Percentiles rank a stretch among this genome's conserved stretches.
Conservation (phyloP, 192 early-diverging fungal genomes). For the Powellomyces hirtus region DNA sequence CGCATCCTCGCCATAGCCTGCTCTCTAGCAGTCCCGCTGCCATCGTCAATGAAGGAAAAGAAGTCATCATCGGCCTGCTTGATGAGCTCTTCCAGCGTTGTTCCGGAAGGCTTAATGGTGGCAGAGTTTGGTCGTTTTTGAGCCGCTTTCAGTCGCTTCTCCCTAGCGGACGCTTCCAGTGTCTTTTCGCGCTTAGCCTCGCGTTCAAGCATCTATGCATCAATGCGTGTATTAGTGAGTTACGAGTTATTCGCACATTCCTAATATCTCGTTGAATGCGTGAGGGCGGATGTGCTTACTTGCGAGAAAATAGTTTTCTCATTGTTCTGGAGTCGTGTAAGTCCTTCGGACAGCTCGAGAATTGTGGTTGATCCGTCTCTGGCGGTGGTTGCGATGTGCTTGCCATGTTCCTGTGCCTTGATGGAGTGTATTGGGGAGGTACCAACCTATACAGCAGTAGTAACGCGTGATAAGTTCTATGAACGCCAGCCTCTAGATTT, state of each 20-base stretch:
- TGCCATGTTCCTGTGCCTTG: conserved; percentile 62
- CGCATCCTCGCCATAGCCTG: conserved; percentile 21
- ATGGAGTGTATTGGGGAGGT: conserved; percentile 54
- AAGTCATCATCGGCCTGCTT: conserved; percentile 54
- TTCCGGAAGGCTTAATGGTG: conserved; percentile 33
- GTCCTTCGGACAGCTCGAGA: conserved; percentile 51
- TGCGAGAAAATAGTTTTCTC: conserved; percentile 58
- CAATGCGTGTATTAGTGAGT: background rate
- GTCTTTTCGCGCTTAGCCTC: conserved; percentile 65
- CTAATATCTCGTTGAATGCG: no score
- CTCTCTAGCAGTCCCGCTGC: conserved; percentile 29
- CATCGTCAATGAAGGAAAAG: conserved; percentile 50
- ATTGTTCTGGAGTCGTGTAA: conserved; percentile 49
- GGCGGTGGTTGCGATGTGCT: conserved; percentile 49
- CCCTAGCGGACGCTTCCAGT: conserved; percentile 50
- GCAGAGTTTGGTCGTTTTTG: conserved; percentile 54
- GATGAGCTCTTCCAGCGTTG: conserved; percentile 44
- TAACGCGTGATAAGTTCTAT: no score
- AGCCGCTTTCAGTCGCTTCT: conserved; percentile 58
- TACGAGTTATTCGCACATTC: no score
- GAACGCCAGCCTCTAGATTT: no score
- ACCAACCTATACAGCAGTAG: conserved; percentile 52
- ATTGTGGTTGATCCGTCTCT: conserved; percentile 57
- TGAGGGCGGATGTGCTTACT: conserved; percentile 24
- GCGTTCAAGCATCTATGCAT: conserved; percentile 57